Evolutionary conservation across 1,139 yeast species (phyloP).

Genomic region (Saccharomycopsis crataegensis): DNA sequence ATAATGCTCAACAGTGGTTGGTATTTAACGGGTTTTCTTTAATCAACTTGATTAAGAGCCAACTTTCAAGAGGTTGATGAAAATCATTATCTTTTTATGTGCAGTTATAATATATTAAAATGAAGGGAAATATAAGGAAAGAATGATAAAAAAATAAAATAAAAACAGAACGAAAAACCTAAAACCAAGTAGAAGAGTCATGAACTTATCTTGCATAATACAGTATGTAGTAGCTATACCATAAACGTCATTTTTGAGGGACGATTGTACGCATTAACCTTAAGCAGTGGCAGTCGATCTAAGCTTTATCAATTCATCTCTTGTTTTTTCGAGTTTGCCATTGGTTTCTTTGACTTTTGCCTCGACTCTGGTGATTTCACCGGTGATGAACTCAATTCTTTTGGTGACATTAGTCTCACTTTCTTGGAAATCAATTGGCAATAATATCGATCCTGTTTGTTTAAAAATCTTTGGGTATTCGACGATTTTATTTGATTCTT

Average conservation of each 20-base stretch:
- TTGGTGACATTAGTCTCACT: slow-evolving; percentile 78
- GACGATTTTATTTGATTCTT: slow-evolving; percentile 36
- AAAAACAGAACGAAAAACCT: neutral
- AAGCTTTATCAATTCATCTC: slow-evolving; percentile 39
- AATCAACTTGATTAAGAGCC: slow-evolving; percentile 64
- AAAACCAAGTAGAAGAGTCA: no score
- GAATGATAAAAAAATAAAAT: neutral
- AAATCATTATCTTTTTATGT: neutral
- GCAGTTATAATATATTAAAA: neutral
- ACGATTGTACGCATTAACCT: neutral
- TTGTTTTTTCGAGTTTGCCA: slow-evolving; percentile 39
- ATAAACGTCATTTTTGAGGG: neutral
- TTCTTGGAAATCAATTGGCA: slow-evolving; percentile 81
- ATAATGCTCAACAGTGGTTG: slow-evolving; percentile 65
- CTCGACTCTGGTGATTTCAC: slow-evolving; percentile 69
- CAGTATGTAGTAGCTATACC: neutral
- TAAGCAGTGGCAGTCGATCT: slow-evolving; percentile 22
- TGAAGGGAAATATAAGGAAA: no score
- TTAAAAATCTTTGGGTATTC: slow-evolving; percentile 64
- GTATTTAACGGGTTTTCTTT: slow-evolving; percentile 61
- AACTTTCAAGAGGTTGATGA: slow-evolving; percentile 53
- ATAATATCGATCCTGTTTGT: slow-evolving; percentile 82
- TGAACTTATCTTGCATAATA: no score
- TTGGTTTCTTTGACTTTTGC: slow-evolving; percentile 48
- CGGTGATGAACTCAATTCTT: slow-evolving; percentile 77